Percentiles rank a stretch among this genome's conserved stretches.
phyloP scores from a whole-genome alignment of 805 yeast genomes.

The Kodamaea neixiangensis region DNA sequence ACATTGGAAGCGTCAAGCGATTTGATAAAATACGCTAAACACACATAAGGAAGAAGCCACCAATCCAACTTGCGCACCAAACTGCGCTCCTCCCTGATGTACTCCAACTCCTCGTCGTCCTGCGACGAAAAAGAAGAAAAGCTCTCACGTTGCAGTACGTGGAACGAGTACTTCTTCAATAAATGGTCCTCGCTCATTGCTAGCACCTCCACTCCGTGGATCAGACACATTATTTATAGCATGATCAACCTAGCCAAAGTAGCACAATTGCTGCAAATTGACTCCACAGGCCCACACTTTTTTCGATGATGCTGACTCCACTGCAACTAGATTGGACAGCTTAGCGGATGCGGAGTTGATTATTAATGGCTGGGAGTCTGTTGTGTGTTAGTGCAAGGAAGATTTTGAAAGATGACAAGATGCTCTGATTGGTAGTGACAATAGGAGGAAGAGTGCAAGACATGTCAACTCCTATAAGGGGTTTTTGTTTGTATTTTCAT shows the following conservation, averaged over 20 bases:
- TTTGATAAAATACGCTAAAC: conserved; percentile 21
- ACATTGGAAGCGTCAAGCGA: conserved; percentile 24
- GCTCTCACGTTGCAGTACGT: conserved; percentile 6
- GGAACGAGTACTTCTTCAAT: neutral
- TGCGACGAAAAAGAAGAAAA: conserved; percentile 2
- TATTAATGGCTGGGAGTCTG: neutral
- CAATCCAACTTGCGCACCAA: conserved; percentile 7
- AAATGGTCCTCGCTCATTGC: conserved; percentile 4
- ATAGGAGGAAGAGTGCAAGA: too few species aligned
- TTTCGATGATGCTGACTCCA: neutral
- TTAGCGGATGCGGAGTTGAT: neutral
- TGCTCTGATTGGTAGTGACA: too few species aligned
- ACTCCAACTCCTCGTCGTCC: neutral
- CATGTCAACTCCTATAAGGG: too few species aligned
- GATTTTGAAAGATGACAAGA: too few species aligned
- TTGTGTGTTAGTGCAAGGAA: neutral
- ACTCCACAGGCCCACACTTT: conserved; percentile 6
- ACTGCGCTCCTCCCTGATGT: neutral
- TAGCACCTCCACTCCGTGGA: neutral
- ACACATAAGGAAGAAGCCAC: conserved; percentile 9
- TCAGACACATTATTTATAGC: neutral
- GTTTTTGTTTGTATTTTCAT: too few species aligned
- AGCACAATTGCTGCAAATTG: conserved; percentile 10
- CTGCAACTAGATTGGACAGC: neutral
- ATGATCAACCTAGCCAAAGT: neutral